phyloP scores from a whole-genome alignment of 805 yeast genomes.

The Cyberlindnera samutprakarnensis region DNA sequence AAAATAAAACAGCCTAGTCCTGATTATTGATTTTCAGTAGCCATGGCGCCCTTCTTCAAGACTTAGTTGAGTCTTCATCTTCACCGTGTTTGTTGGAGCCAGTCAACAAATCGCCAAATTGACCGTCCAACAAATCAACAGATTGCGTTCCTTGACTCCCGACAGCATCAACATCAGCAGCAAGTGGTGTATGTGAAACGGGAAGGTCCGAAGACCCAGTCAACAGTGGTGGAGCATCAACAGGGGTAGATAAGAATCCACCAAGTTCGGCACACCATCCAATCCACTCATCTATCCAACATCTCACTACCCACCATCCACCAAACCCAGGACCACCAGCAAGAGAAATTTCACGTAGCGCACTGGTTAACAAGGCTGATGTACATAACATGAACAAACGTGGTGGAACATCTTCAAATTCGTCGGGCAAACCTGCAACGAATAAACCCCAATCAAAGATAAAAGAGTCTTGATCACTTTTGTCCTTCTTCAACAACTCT shows the following conservation, averaged over 20 bases:
- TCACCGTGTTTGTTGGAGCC: neutral
- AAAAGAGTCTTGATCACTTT: conserved; percentile 8
- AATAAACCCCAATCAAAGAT: conserved; percentile 26
- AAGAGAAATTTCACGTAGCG: conserved; percentile 54
- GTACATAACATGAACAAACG: conserved; percentile 46
- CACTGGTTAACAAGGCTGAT: conserved; percentile 47
- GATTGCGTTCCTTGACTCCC: conserved; percentile 5
- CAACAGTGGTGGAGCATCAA: conserved; percentile 5
- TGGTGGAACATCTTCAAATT: conserved; percentile 46
- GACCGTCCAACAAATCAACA: conserved; percentile 18
- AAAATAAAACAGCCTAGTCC: too few species aligned
- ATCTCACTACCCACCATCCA: conserved; percentile 68
- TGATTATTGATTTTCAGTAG: too few species aligned
- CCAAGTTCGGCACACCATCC: conserved; percentile 61
- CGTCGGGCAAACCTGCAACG: conserved; percentile 34
- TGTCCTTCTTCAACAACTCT: conserved; percentile 20
- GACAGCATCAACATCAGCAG: neutral
- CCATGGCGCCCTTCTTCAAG: too few species aligned
- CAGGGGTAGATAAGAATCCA: conserved; percentile 31
- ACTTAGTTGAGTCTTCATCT: neutral
- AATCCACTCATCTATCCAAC: conserved; percentile 73
- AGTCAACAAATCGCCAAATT: conserved; percentile 12
- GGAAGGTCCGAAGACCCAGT: conserved; percentile 3
- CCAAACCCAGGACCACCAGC: conserved; percentile 54
- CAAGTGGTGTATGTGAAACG: conserved; percentile 1